phyloP scores from a whole-genome alignment of 352 stramenopile species.

The Globisporangium canariense region DNA sequence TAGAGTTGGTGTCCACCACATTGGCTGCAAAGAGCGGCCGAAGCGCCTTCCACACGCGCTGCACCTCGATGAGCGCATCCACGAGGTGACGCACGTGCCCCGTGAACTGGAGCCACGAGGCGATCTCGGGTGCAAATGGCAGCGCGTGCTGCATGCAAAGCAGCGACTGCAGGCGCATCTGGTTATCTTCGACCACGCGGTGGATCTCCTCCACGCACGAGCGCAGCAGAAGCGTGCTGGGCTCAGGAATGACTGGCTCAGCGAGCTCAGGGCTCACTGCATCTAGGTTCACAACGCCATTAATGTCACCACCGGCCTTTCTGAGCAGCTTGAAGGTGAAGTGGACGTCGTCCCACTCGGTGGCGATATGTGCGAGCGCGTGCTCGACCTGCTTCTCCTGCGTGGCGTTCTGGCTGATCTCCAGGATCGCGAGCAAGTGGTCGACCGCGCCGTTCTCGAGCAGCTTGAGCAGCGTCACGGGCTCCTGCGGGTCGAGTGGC shows the following conservation, averaged over 20 bases:
- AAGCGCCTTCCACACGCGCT: constrained; percentile 50
- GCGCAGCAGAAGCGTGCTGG: constrained; percentile 26
- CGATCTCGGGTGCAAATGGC: constrained; percentile 44
- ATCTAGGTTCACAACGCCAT: not conserved
- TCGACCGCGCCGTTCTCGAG: constrained; percentile 68
- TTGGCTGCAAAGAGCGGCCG: constrained; percentile 44
- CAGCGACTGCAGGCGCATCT: constrained; percentile 44
- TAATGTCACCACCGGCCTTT: not conserved
- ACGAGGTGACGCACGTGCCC: constrained; percentile 34
- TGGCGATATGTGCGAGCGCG: constrained; percentile 37
- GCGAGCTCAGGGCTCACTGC: not conserved
- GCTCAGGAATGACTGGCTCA: not conserved
- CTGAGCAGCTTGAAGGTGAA: constrained; percentile 43
- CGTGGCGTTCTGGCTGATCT: constrained; percentile 65
- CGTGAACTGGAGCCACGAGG: constrained; percentile 45
- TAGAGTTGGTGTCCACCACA: constrained; percentile 41
- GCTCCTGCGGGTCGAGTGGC: constrained; percentile 39
- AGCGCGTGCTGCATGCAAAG: constrained; percentile 41
- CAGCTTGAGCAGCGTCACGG: constrained; percentile 65
- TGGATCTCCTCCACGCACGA: constrained; percentile 38
- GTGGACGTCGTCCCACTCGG: constrained; percentile 42
- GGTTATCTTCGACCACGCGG: constrained; percentile 57
- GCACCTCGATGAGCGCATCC: constrained; percentile 34
- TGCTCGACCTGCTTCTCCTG: constrained; percentile 64
- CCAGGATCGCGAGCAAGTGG: constrained; percentile 39